Evolutionary conservation across 2,329 filamentous ascomycete species (phyloP).

Genomic region (Gaeumannomyces tritici): DNA sequence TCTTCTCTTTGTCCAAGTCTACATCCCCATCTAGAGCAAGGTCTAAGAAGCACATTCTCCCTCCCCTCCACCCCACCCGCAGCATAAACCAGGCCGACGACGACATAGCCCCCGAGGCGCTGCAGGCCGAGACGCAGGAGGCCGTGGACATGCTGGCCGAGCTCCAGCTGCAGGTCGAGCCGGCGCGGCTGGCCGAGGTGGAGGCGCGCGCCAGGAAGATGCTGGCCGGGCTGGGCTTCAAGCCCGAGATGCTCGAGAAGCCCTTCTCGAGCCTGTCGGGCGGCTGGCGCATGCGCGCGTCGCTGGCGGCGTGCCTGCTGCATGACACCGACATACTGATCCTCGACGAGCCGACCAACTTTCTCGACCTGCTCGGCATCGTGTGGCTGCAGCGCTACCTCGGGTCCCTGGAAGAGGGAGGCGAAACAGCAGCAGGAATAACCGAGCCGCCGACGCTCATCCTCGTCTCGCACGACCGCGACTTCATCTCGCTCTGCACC

Average conservation of each 20-base stretch:
- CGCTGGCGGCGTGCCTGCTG: constrained; percentile 56
- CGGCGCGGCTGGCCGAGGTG: constrained; percentile 51
- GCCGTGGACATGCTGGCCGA: constrained; percentile 61
- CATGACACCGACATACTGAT: constrained; percentile 70
- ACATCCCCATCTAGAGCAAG: too few relatives aligned
- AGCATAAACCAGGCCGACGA: constrained; percentile 42
- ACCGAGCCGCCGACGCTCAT: constrained; percentile 49
- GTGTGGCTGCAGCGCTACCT: constrained; percentile 77
- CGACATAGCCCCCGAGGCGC: constrained; percentile 42
- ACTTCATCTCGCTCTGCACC: constrained; percentile 68
- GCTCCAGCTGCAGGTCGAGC: constrained; percentile 59
- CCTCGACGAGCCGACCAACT: constrained; percentile 82
- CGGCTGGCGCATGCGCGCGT: constrained; percentile 64
- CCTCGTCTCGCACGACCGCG: constrained; percentile 75
- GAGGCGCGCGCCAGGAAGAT: constrained; percentile 36
- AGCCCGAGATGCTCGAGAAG: constrained; percentile 30
- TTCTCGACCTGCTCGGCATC: constrained; percentile 72
- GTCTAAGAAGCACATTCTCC: constrained; percentile 1
- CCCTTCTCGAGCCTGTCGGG: constrained; percentile 61
- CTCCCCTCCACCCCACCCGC: background rate
- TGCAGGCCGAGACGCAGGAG: constrained; percentile 58
- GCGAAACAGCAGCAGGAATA: background rate
- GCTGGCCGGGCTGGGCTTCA: constrained; percentile 9
- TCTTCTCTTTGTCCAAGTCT: too few relatives aligned
- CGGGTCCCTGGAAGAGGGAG: constrained; percentile 36